Percentiles rank a stretch among this genome's conserved stretches.
Conservation (phyloP, 2,329 filamentous ascomycete species). For the Immersiporthe knoxdaviesiana region DNA sequence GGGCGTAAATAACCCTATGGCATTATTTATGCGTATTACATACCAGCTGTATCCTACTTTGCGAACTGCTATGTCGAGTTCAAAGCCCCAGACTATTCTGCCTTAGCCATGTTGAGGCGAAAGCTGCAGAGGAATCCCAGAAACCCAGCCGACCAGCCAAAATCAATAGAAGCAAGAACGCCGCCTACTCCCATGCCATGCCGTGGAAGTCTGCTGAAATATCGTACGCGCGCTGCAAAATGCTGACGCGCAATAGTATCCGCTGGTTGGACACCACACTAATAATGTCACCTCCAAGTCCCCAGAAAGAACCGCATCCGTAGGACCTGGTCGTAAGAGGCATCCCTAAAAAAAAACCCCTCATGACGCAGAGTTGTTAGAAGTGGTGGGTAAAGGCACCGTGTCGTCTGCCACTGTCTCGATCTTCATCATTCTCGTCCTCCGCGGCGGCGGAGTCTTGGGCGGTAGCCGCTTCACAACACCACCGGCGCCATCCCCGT, state of each 20-base stretch:
- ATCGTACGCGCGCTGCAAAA: not conserved
- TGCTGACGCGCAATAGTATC: not conserved
- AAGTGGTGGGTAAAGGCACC: constrained; percentile 15
- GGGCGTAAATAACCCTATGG: not conserved
- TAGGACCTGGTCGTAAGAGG: not conserved
- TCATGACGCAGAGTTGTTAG: constrained; percentile 12
- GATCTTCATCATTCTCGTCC: constrained; percentile 25
- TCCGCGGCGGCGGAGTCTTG: constrained; percentile 29
- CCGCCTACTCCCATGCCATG: constrained; percentile 11
- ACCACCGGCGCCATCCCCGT: not conserved
- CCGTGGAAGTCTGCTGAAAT: not conserved
- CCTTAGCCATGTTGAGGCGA: not conserved
- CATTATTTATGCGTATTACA: not conserved
- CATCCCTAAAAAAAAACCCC: not conserved
- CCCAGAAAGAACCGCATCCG: not conserved
- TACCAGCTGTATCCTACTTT: not conserved
- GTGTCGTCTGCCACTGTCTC: constrained; percentile 19
- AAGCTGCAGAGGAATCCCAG: not conserved
- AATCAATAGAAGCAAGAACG: not conserved
- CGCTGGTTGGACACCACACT: not conserved
- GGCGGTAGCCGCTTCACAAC: constrained; percentile 26
- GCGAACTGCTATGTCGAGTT: not conserved
- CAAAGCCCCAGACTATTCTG: not conserved
- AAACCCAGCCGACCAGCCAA: not conserved
- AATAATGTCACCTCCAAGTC: not conserved